phyloP scores from a whole-genome alignment of 441 rosid genomes.

The Metrosideros polymorpha region DNA sequence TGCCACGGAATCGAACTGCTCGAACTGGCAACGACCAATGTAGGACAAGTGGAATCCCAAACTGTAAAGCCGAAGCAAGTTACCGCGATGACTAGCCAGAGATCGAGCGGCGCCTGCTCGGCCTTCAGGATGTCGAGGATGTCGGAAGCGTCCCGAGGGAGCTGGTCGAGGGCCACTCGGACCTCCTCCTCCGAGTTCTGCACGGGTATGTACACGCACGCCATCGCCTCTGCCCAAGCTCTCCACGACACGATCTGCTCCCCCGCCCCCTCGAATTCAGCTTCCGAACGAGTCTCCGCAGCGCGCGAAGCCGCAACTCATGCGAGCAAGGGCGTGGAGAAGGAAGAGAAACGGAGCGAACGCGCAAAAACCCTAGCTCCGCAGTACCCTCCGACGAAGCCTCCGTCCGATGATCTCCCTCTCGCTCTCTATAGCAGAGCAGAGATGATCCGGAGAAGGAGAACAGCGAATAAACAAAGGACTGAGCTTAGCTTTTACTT shows the following conservation, averaged over 20 bases:
- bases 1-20: neutral
- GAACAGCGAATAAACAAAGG: neutral
- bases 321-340: neutral
- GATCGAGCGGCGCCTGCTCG: constrained; percentile 97
- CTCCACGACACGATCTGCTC: neutral
- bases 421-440: neutral
- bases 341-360: neutral
- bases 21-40: neutral
- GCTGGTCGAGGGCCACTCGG: constrained; percentile 90
- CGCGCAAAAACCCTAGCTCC: neutral
- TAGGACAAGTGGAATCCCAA: neutral
- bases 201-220: constrained; percentile 88
- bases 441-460: neutral
- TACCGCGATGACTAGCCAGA: constrained; percentile 97
- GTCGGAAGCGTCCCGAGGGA: constrained; percentile 93
- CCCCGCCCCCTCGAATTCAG: neutral
- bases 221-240: constrained; percentile 31
- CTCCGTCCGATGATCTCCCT: neutral
- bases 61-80: neutral
- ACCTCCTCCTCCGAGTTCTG: constrained; percentile 99
- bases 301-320: neutral
- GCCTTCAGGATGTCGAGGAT: constrained; percentile 98
- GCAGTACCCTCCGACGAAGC: neutral
- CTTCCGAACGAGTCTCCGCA: neutral
- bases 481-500: neutral